phyloP scores from a whole-genome alignment of 768 basidiomycete genomes.

The Suillus placidus region DNA sequence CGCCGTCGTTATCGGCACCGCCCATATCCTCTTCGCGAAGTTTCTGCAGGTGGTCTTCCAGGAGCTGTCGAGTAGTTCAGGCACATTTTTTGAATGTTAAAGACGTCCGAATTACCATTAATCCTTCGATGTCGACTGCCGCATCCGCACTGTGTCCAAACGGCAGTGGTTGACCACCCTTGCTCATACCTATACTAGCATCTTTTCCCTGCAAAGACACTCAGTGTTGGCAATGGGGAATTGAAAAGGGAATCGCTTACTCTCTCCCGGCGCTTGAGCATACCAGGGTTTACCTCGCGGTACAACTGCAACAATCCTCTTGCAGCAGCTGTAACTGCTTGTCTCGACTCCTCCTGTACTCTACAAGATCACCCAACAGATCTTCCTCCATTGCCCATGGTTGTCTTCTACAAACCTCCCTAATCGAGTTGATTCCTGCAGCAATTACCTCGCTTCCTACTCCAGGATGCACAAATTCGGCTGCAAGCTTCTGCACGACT shows the following conservation, averaged over 20 bases:
- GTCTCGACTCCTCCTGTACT: conserved; percentile 94
- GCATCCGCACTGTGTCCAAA: conserved; percentile 81
- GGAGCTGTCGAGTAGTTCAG: conserved; percentile 51
- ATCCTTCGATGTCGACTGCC: conserved; percentile 86
- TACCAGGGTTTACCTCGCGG: conserved; percentile 92
- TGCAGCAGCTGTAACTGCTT: conserved; percentile 91
- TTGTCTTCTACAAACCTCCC: conserved; percentile 92
- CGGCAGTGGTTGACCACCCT: conserved; percentile 67
- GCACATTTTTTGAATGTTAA: background rate
- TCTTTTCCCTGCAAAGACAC: conserved; percentile 73
- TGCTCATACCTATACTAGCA: conserved; percentile 74
- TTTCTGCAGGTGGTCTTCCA: conserved; percentile 83
- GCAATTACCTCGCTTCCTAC: conserved; percentile 95
- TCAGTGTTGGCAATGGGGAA: conserved; percentile 5
- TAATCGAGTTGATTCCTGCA: conserved; percentile 93
- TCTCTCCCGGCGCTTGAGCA: conserved; percentile 87
- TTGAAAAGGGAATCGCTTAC: conserved; percentile 42
- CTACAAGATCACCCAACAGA: conserved; percentile 86
- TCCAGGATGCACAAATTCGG: conserved; percentile 97
- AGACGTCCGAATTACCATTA: conserved; percentile 59
- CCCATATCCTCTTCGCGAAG: conserved; percentile 62
- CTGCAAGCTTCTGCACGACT: conserved; percentile 86
- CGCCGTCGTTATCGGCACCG: conserved; percentile 59
- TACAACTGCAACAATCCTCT: conserved; percentile 87
- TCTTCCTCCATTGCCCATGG: conserved; percentile 98